These are phyloP conservation scores for Sonneratia caseolaris DNA, from an alignment of 345 rosid species.

Conservation along the genomic window DNA sequence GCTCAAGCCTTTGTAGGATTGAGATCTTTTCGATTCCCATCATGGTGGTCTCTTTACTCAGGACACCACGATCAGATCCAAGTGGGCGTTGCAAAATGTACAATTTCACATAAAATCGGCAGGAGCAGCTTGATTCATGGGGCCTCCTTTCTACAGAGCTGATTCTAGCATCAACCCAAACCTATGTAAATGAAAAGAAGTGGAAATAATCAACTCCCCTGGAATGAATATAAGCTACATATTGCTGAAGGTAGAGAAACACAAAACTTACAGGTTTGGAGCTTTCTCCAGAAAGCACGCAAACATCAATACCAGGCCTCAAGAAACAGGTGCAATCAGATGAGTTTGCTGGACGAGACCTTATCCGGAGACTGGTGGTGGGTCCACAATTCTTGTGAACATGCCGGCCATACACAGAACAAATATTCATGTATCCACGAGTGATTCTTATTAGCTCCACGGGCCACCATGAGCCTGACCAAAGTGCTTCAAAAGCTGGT, in stretches of 20 bases:
- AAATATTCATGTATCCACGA: slow-evolving; percentile 39
- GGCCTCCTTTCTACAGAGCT: slow-evolving; percentile 67
- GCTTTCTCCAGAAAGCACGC: slow-evolving; percentile 41
- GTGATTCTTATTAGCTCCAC: slow-evolving; percentile 43
- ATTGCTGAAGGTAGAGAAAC: background rate
- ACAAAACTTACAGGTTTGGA: slow-evolving; percentile 29
- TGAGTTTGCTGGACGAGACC: slow-evolving; percentile 52
- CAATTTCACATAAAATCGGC: slow-evolving; percentile 49
- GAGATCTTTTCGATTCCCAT: slow-evolving; percentile 47
- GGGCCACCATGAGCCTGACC: slow-evolving; percentile 47
- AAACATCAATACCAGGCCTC: slow-evolving; percentile 73
- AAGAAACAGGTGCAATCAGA: slow-evolving; percentile 62
- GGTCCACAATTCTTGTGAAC: slow-evolving; percentile 32
- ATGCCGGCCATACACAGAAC: slow-evolving; percentile 24
- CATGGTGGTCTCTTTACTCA: slow-evolving; percentile 31
- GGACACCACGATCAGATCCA: slow-evolving; percentile 42
- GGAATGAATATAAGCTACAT: background rate
- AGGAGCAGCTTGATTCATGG: slow-evolving; percentile 50
- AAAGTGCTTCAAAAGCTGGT: slow-evolving; percentile 72
- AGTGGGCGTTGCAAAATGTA: slow-evolving; percentile 48
- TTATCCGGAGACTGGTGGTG: slow-evolving; percentile 46
- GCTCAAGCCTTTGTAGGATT: slow-evolving; percentile 53
- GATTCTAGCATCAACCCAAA: slow-evolving; percentile 75
- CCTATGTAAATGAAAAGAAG: slow-evolving; percentile 21
- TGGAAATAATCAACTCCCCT: background rate